Evolutionary conservation across 169 alveolate genomes (phyloP).

Genomic region (Cryptosporidium canis): DNA sequence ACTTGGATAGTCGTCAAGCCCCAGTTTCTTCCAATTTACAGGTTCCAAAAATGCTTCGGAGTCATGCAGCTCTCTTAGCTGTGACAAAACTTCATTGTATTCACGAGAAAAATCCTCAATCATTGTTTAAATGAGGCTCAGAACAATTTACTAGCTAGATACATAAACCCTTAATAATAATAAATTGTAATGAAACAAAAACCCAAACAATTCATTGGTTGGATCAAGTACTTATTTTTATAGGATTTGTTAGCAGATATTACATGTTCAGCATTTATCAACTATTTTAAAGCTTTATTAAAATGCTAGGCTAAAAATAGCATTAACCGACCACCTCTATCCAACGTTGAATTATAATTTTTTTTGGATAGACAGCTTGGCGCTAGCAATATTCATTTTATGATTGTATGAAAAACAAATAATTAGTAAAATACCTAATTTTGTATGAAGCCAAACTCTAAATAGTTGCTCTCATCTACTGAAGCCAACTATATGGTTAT

Average conservation of each 20-base stretch:
- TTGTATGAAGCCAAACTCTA: no score
- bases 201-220: no score
- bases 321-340: not conserved
- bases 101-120: not conserved
- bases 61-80: conserved; percentile 13
- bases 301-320: not conserved
- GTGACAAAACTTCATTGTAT: conserved; percentile 23
- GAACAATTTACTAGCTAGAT: not conserved
- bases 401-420: not conserved
- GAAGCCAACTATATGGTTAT: no score
- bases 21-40: conserved; percentile 75
- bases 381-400: not conserved
- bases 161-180: not conserved
- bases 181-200: not conserved
- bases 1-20: conserved; percentile 76
- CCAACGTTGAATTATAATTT: not conserved
- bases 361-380: not conserved
- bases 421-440: not conserved
- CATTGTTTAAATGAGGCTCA: not conserved
- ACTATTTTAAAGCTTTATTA: no score
- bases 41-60: conserved; percentile 76
- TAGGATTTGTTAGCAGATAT: no score
- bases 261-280: no score
- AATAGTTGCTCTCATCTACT: no score
- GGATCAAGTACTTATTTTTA: no score